Conservation (phyloP, 371 early-diverging fungal genomes). For the Mortierella sp. region DNA sequence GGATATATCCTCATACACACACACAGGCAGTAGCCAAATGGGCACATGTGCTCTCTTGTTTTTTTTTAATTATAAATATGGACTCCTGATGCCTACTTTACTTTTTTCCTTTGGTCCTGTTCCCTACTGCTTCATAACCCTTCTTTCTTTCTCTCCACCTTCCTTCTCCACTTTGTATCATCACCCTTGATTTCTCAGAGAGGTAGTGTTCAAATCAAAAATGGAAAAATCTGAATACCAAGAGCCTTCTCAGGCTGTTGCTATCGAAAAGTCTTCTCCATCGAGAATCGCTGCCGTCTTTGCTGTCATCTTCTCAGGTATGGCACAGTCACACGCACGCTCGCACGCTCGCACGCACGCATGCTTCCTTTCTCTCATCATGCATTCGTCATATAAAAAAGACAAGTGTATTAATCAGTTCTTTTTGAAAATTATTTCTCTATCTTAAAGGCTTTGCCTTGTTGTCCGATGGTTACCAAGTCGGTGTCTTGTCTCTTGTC, state of each 20-base stretch:
- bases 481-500: constrained; percentile 58
- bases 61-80: background rate
- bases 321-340: background rate
- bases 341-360: too few relatives aligned
- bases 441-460: constrained; percentile 47
- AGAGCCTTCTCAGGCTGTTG: constrained; percentile 30
- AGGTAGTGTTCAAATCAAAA: background rate
- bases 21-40: background rate
- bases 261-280: constrained; percentile 16
- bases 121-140: background rate
- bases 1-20: too few relatives aligned
- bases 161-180: background rate
- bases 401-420: too few relatives aligned
- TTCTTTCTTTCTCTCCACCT: background rate
- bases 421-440: too few relatives aligned
- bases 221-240: constrained; percentile 28
- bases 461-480: constrained; percentile 59
- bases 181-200: background rate
- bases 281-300: constrained; percentile 48
- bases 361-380: background rate
- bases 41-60: background rate
- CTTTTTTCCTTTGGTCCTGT: constrained; percentile 1
- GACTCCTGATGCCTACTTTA: background rate
- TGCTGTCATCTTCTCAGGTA: constrained; percentile 58
- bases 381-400: too few relatives aligned